Base-by-base conservation (phyloP, 2,329 filamentous ascomycete genomes). In the Aaosphaeria pasadenensis region DNA sequence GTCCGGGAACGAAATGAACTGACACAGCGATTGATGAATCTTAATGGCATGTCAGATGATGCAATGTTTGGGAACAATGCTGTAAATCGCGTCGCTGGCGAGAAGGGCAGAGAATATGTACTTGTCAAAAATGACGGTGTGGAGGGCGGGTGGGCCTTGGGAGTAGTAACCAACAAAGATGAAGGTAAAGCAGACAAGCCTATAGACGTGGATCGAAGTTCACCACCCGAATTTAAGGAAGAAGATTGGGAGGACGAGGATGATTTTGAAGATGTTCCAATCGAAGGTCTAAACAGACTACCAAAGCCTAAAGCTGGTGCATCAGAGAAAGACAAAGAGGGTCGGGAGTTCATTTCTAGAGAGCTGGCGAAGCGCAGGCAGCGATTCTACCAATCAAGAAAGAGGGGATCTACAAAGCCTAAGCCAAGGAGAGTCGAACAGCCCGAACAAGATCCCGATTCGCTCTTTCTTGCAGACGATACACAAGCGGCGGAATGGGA, bases 61-160 rank as follows among this genome's bases (percentile, higher is more conserved):
- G 74, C 86, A 36, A 86, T 88, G 28, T 80, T 89, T 46, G 77
- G 76, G 2, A 77, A 75, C 43, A 77, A 81, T 6, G 80, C 80
- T 1, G 82, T 83, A 42, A 80, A 77, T 43, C 80, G 90, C 44
- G 82, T 96, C 55, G 87, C 88, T 11, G 84, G 94, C 43, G 94
- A 99, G 64, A 90, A 86, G 62, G 89, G 90, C 11, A 86, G 89
- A 61, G 94, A 99, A 69, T 99, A 99, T 62, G 91, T 99, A 9
- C 76, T 99, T 4, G 91, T 99, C 36, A 95, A 94, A 72, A 97
- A 97, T 59, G 90, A 95, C 40, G 89, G 91, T 0, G 91, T 90
- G 1, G 92, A 97, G 67, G 94, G 94, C 41, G 94, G 94, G 5
- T 99, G 91, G 91, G 92, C 92, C 0, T 74, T 99, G 5, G 94